Percentiles rank a stretch among this genome's conserved stretches.
Evolutionary conservation across 768 basidiomycete genomes (phyloP).

Genomic region (Lactarius tabidus): DNA sequence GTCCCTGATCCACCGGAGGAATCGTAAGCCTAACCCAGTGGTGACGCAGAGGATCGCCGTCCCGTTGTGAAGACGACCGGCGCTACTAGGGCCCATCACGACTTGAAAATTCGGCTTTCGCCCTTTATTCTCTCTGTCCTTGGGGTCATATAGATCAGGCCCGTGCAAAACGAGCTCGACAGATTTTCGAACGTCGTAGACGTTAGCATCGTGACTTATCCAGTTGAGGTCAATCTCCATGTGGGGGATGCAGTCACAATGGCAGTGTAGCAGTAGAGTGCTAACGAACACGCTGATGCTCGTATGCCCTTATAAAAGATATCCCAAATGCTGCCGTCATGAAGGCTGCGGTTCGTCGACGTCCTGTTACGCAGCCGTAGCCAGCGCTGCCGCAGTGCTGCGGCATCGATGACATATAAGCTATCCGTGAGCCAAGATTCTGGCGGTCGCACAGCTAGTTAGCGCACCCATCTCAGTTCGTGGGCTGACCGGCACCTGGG

Average conservation of each 20-base stretch:
- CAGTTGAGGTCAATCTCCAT: conserved; percentile 41
- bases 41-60: conserved; percentile 36
- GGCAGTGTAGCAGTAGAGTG: background rate
- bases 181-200: conserved; percentile 55
- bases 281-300: background rate
- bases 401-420: too few species aligned
- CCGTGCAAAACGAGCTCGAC: conserved; percentile 58
- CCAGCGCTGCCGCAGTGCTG: too few species aligned
- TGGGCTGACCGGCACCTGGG: too few species aligned
- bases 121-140: conserved; percentile 31
- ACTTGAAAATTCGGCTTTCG: conserved; percentile 57
- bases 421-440: too few species aligned
- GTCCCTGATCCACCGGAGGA: conserved; percentile 41
- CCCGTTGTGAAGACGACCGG: conserved; percentile 56
- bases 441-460: too few species aligned
- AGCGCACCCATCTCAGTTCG: too few species aligned
- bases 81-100: conserved; percentile 44
- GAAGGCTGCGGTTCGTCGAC: too few species aligned
- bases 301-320: background rate
- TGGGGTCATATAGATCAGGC: conserved; percentile 39
- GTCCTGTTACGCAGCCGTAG: background rate
- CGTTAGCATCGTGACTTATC: conserved; percentile 39
- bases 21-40: conserved; percentile 39
- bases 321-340: background rate
- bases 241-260: too few species aligned